Evolutionary conservation across 345 rosid species (phyloP).

Genomic region (Raphanus raphanistrum): DNA sequence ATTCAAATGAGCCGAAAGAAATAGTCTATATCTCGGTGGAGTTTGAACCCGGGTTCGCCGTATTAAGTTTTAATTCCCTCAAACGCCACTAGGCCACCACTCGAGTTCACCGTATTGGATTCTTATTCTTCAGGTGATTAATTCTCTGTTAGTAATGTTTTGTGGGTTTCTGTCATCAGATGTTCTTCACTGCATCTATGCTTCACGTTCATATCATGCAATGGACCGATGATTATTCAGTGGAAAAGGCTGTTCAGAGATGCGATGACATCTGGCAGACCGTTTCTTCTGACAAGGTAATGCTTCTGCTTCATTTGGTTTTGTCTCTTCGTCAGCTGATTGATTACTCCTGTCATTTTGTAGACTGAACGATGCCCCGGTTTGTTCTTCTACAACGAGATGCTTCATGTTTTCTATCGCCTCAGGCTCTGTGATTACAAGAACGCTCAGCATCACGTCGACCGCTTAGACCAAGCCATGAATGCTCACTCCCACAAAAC

Average conservation of each 20-base stretch:
- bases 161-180: slow-evolving; percentile 38
- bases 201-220: slow-evolving; percentile 94
- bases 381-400: slow-evolving; percentile 88
- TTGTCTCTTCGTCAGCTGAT: background rate
- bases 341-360: slow-evolving; percentile 17
- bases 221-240: slow-evolving; percentile 72
- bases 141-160: background rate
- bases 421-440: slow-evolving; percentile 88
- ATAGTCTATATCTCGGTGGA: no score
- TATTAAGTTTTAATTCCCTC: no score
- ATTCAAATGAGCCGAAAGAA: no score
- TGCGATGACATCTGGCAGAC: slow-evolving; percentile 82
- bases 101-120: no score
- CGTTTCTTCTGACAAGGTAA: slow-evolving; percentile 65
- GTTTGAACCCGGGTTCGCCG: no score
- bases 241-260: slow-evolving; percentile 61
- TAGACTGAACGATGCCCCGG: slow-evolving; percentile 73
- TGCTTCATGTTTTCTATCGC: slow-evolving; percentile 81
- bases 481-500: slow-evolving; percentile 66
- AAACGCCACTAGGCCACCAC: no score
- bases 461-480: slow-evolving; percentile 84
- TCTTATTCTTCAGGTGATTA: no score
- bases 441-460: slow-evolving; percentile 81
- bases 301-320: slow-evolving; percentile 29
- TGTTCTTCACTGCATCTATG: slow-evolving; percentile 87